Base-by-base conservation (phyloP, 176 grass and related monocot genomes). In the Paspalum vaginatum region DNA sequence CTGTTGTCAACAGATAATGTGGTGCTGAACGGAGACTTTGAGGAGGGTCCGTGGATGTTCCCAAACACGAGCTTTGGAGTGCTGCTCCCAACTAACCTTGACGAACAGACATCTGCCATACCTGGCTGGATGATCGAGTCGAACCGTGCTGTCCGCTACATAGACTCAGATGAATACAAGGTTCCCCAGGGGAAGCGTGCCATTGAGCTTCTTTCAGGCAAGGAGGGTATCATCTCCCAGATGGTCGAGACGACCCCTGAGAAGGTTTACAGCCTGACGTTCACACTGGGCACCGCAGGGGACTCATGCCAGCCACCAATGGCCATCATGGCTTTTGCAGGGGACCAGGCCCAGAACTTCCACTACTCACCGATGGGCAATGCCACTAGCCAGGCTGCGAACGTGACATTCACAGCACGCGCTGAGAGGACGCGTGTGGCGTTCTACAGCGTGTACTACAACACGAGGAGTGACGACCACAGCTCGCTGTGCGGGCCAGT, bases 1-100 rank as follows among this genome's bases (percentile, higher is more conserved):
- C 40, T 66, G 64, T 81, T 61, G 37, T 73, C 75, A 46, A 79
- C 90, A 98, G 97, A 93, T 81, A 96, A 90, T 47, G 91, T 86
- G 67, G 97, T 91, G 48, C 52, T 89, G 45, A 99, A 99, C 60
- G 90, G 97, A 13, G 93, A 99, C 85, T 99, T 99, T 18, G 97
- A 99, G 76, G 97, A 99, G 68, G 97, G 97, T 40, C 97, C 97
- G 13, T 99, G 97, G 97, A 84, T 99, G 92, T 99, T 96, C 62
- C 82, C 70, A 1, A 99, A 99, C 88, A 94, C 90, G 6, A 93
- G 86, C 72, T 94, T 99, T 50, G 97, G 97, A 6, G 88, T 99
- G 44, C 92, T 99, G 15, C 92, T 99, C 40, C 97, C 97, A 6
- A 96, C 97, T 52, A 96, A 99, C 76, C 92, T 99, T 0, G 90